Conservation (phyloP, 371 early-diverging fungal genomes). For the Mucor saturninus region DNA sequence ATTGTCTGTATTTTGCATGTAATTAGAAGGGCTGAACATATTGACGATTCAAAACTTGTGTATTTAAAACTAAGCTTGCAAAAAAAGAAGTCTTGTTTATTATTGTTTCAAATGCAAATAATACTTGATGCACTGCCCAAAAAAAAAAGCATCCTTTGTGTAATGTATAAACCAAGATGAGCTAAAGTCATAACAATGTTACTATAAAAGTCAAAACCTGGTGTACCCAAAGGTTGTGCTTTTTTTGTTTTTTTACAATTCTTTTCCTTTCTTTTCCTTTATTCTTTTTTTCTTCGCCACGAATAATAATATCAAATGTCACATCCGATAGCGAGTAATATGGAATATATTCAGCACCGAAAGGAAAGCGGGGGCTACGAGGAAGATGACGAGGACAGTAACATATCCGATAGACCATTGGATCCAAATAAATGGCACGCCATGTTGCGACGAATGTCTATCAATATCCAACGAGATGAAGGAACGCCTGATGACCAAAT, state of each 20-base stretch:
- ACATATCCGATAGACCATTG: neutral
- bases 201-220: conserved; percentile 2
- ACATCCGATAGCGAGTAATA: conserved; percentile 15
- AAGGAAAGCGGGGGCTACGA: conserved; percentile 8
- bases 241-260: neutral
- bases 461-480: conserved; percentile 28
- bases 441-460: conserved; percentile 44
- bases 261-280: neutral
- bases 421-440: conserved; percentile 31
- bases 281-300: neutral
- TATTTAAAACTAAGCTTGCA: too few relatives aligned
- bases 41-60: too few relatives aligned
- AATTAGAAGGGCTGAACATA: too few relatives aligned
- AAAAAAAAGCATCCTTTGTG: neutral
- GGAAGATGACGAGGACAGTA: conserved; percentile 10
- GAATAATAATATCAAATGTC: conserved; percentile 8
- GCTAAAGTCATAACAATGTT: neutral
- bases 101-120: too few relatives aligned
- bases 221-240: neutral
- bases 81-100: too few relatives aligned
- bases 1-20: too few relatives aligned
- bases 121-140: too few relatives aligned
- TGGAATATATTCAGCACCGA: conserved; percentile 19
- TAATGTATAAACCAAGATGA: neutral
- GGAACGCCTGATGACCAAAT: conserved; percentile 26